phyloP scores from a whole-genome alignment of 179 eudicot species.

The Spergularia azorica region DNA sequence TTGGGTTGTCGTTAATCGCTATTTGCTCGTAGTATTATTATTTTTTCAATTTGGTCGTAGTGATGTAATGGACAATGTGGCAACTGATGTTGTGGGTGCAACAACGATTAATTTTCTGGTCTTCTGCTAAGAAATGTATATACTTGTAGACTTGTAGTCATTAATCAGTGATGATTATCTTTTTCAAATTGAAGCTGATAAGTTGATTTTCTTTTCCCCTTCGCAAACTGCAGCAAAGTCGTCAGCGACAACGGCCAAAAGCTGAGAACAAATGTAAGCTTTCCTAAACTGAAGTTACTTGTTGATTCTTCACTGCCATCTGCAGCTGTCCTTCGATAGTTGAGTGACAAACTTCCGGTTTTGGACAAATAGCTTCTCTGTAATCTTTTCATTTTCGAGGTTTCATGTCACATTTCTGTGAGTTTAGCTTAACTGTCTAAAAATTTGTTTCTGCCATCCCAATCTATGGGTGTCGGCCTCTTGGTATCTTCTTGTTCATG shows the following conservation, averaged over 20 bases:
- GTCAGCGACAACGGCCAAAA: slow-evolving; percentile 35
- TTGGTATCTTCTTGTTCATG: too few relatives aligned
- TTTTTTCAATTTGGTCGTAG: too few relatives aligned
- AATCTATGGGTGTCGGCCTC: too few relatives aligned
- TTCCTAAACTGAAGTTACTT: slow-evolving; percentile 6
- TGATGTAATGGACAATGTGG: too few relatives aligned
- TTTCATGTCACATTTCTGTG: not conserved
- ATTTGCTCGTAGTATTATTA: too few relatives aligned
- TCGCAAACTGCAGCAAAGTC: slow-evolving; percentile 42
- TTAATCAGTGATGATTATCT: not conserved
- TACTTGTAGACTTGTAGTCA: too few relatives aligned
- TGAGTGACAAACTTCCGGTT: not conserved
- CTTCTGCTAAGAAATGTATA: not conserved
- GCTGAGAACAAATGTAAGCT: slow-evolving; percentile 47
- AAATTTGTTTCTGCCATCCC: too few relatives aligned
- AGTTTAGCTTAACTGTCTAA: not conserved
- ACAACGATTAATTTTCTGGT: too few relatives aligned
- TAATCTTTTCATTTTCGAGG: not conserved
- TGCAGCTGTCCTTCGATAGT: not conserved
- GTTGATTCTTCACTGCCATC: not conserved
- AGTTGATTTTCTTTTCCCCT: not conserved
- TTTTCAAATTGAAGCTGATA: not conserved
- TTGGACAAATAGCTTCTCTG: not conserved
- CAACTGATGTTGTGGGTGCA: too few relatives aligned
- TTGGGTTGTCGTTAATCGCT: not conserved